Evolutionary conservation across 768 basidiomycete genomes (phyloP).

Genomic region (Termitomyces sp.): DNA sequence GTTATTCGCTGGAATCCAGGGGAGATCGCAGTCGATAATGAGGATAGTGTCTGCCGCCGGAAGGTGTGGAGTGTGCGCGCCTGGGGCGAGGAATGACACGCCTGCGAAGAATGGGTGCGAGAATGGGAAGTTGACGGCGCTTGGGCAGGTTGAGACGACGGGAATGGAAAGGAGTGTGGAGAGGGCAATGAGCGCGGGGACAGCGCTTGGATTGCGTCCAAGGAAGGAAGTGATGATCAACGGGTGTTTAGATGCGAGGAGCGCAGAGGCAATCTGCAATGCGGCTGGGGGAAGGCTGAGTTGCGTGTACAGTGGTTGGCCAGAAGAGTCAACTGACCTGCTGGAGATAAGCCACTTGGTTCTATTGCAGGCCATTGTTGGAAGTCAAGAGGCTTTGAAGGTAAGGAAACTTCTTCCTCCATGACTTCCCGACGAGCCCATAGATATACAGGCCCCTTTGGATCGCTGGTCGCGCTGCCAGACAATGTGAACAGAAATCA

Average conservation of each 20-base stretch:
- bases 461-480: slow-evolving; percentile 58
- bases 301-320: background rate
- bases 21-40: slow-evolving; percentile 58
- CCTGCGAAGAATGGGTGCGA: no score
- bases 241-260: slow-evolving; percentile 45
- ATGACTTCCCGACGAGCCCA: slow-evolving; percentile 69
- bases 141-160: slow-evolving; percentile 44
- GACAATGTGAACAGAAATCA: background rate
- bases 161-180: slow-evolving; percentile 50
- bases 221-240: slow-evolving; percentile 62
- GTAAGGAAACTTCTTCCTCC: slow-evolving; percentile 52
- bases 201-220: slow-evolving; percentile 47
- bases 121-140: no score
- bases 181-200: slow-evolving; percentile 38
- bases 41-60: slow-evolving; percentile 56
- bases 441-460: slow-evolving; percentile 69
- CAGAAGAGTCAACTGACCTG: slow-evolving; percentile 17
- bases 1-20: slow-evolving; percentile 54
- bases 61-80: slow-evolving; percentile 41
- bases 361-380: slow-evolving; percentile 50
- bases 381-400: slow-evolving; percentile 18
- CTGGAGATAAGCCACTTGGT: slow-evolving; percentile 38
- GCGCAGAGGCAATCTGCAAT: slow-evolving; percentile 37
- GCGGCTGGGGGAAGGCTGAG: slow-evolving; percentile 20
- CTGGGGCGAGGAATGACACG: slow-evolving; percentile 39